Percentiles rank a stretch among this genome's conserved stretches.
Conservation (phyloP, 441 rosid genomes). For the Pelargonium citronellum region DNA sequence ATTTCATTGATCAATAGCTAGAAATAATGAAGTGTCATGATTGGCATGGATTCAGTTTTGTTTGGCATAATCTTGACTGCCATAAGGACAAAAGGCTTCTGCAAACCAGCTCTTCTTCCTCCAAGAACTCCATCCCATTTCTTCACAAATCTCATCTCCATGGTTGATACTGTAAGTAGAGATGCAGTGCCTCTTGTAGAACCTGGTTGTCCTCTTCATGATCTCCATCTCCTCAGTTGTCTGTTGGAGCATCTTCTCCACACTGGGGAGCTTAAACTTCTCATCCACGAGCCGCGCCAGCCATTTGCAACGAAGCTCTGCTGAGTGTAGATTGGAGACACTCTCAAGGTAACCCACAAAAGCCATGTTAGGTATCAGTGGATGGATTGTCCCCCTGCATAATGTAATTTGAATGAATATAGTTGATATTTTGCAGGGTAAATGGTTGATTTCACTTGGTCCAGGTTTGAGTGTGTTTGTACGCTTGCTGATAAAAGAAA, state of each 20-base stretch:
- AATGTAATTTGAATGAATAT: background rate
- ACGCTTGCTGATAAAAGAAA: background rate
- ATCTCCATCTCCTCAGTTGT: constrained; percentile 49
- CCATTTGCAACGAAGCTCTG: constrained; percentile 78
- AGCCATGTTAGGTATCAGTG: constrained; percentile 84
- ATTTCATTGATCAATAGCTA: too few species aligned
- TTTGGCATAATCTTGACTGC: too few species aligned
- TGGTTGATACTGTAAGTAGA: constrained; percentile 82
- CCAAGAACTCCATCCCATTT: constrained; percentile 67
- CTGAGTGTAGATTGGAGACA: constrained; percentile 58
- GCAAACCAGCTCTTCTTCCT: constrained; percentile 28
- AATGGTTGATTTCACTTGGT: too few species aligned
- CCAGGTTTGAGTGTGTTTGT: too few species aligned
- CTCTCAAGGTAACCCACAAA: constrained; percentile 79
- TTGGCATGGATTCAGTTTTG: too few species aligned
- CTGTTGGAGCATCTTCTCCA: constrained; percentile 54
- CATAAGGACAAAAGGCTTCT: too few species aligned
- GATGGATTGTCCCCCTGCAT: constrained; percentile 79
- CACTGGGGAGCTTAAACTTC: constrained; percentile 58
- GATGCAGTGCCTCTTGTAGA: constrained; percentile 72
- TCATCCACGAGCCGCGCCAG: constrained; percentile 48
- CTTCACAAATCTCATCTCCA: constrained; percentile 68
- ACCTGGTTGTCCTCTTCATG: constrained; percentile 53
- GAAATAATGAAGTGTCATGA: too few species aligned
- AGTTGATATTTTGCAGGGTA: too few species aligned